A percentile compares a stretch with the other conserved stretches of the same genome.
Conservation (phyloP, 176 grass and related monocot species). For the Musa beccarii region DNA sequence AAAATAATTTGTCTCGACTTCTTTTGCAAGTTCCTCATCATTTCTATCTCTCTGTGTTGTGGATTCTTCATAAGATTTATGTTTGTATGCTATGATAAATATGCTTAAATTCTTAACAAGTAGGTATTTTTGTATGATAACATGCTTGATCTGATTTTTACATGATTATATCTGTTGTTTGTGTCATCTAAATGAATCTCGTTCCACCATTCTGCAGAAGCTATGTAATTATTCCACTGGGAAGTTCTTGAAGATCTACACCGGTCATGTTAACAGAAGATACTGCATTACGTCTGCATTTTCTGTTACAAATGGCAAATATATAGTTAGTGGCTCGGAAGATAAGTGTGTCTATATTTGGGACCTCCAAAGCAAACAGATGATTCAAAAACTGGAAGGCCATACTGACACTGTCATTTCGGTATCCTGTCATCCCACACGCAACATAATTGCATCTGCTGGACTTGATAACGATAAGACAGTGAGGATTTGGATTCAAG, state of each 20-base stretch:
- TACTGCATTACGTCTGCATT: slow-evolving; percentile 80
- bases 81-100: neutral
- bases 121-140: neutral
- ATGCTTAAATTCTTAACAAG: neutral
- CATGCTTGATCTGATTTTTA: neutral
- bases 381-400: slow-evolving; percentile 88
- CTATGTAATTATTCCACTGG: slow-evolving; percentile 63
- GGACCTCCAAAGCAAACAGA: slow-evolving; percentile 89
- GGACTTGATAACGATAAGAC: slow-evolving; percentile 65
- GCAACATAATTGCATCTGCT: slow-evolving; percentile 75
- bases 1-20: no score
- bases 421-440: slow-evolving; percentile 59
- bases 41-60: neutral
- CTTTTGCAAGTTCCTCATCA: neutral
- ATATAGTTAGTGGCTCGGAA: slow-evolving; percentile 81
- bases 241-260: slow-evolving; percentile 80
- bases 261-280: slow-evolving; percentile 52
- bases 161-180: slow-evolving; percentile 6
- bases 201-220: slow-evolving; percentile 45
- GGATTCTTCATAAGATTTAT: neutral
- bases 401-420: slow-evolving; percentile 67
- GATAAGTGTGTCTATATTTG: slow-evolving; percentile 83
- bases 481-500: slow-evolving; percentile 74
- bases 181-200: slow-evolving; percentile 16
- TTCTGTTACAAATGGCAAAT: slow-evolving; percentile 72